Percentiles rank a stretch among this genome's conserved stretches.
phyloP scores from a whole-genome alignment of 2,329 filamentous ascomycete genomes.

The Leptographium lundbergii region DNA sequence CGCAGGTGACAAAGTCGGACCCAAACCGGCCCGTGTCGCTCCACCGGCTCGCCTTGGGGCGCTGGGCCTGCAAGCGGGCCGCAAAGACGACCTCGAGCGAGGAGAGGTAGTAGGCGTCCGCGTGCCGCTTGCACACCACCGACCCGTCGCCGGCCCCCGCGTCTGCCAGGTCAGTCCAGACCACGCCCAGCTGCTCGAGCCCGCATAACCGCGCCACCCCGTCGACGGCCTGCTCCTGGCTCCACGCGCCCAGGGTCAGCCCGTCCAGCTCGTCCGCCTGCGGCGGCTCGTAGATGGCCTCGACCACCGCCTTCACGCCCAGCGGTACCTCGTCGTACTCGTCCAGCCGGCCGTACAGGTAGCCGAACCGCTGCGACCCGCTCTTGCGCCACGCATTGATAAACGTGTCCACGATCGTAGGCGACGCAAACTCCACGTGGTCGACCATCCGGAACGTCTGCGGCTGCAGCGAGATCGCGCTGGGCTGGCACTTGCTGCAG shows the following conservation, averaged over 20 bases:
- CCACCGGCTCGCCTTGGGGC: constrained; percentile 91
- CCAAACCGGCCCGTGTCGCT: constrained; percentile 89
- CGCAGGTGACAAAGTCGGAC: constrained; percentile 93
- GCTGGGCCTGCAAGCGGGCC: constrained; percentile 71
- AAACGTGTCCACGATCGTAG: constrained; percentile 74
- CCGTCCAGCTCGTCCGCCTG: constrained; percentile 84
- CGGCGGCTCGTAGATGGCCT: constrained; percentile 93
- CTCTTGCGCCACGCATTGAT: constrained; percentile 86
- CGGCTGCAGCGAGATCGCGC: constrained; percentile 87
- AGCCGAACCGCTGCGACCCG: constrained; percentile 73
- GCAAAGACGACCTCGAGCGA: constrained; percentile 88
- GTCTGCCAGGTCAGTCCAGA: constrained; percentile 87
- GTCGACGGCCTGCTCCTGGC: constrained; percentile 71
- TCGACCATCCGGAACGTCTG: constrained; percentile 96
- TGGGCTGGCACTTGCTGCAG: constrained; percentile 95
- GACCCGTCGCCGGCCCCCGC: constrained; percentile 69
- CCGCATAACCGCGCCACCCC: constrained; percentile 72
- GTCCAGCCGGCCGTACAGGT: constrained; percentile 79
- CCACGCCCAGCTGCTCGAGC: constrained; percentile 77
- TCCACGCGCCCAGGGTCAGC: constrained; percentile 72
- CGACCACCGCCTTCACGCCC: constrained; percentile 87
- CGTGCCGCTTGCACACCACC: constrained; percentile 89
- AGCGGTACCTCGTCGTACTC: constrained; percentile 89
- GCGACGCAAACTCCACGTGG: constrained; percentile 88
- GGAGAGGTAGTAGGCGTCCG: constrained; percentile 87